These are phyloP conservation scores for Fusarium sp. DNA, from an alignment of 2,329 filamentous ascomycete genomes.

Conservation along the genomic window DNA sequence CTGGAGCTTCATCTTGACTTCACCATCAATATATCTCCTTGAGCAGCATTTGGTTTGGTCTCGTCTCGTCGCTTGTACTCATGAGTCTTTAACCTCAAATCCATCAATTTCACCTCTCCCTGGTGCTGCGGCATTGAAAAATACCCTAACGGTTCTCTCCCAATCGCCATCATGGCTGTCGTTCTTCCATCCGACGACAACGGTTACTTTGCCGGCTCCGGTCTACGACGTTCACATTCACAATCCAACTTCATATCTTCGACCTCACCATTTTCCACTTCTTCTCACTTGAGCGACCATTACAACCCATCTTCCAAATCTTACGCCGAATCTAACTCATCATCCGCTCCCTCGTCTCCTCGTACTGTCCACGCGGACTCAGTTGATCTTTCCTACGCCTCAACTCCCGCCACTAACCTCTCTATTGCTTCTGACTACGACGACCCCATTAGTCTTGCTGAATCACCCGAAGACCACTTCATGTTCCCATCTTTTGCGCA, in stretches of 20 bases:
- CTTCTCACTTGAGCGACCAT: conserved; percentile 61
- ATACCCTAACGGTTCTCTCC: conserved; percentile 37
- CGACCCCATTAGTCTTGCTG: conserved; percentile 59
- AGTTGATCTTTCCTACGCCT: conserved; percentile 69
- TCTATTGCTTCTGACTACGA: conserved; percentile 71
- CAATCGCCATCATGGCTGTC: conserved; percentile 62
- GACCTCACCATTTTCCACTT: conserved; percentile 58
- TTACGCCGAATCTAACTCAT: conserved; percentile 62
- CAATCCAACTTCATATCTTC: conserved; percentile 66
- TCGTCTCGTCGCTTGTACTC: conserved; percentile 29
- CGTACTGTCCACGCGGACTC: conserved; percentile 64
- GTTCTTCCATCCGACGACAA: conserved; percentile 69
- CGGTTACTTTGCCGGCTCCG: conserved; percentile 66
- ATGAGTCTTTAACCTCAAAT: conserved; percentile 43
- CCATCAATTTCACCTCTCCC: conserved; percentile 26
- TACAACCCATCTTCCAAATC: conserved; percentile 58
- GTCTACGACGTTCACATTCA: conserved; percentile 70
- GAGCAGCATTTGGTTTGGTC: conserved; percentile 3
- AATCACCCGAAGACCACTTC: conserved; percentile 61
- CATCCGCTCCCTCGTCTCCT: conserved; percentile 69
- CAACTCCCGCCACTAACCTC: conserved; percentile 72
- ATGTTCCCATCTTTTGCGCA: conserved; percentile 61
- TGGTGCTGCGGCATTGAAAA: conserved; percentile 45
- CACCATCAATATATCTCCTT: conserved; percentile 28
- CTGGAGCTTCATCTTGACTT: conserved; percentile 28